A percentile compares a stretch with the other conserved stretches of the same genome.
Conservation (phyloP, 805 yeast species). For the Zygosaccharomyces lentus region DNA sequence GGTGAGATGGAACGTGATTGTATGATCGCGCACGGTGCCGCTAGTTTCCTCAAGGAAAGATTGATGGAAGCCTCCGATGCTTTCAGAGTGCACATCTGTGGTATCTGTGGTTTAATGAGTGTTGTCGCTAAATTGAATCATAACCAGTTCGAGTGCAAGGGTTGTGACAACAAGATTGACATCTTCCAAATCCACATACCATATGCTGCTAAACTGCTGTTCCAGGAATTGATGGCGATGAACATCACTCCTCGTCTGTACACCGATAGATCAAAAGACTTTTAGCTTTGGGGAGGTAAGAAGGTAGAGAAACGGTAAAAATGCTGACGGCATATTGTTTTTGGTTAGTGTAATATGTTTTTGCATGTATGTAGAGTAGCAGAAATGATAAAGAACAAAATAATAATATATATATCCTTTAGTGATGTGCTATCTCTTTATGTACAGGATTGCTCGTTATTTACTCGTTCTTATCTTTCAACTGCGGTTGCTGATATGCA, state of each 20-base stretch:
- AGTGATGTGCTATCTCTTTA: neutral
- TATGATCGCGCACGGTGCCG: conserved; percentile 99
- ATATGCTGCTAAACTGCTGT: conserved; percentile 94
- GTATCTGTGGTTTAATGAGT: conserved; percentile 96
- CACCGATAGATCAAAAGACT: conserved; percentile 69
- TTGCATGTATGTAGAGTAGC: conserved; percentile 7
- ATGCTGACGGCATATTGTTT: conserved; percentile 3
- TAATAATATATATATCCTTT: neutral
- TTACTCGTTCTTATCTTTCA: conserved; percentile 20
- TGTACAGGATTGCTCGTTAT: conserved; percentile 1
- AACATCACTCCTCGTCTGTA: conserved; percentile 95
- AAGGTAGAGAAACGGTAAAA: neutral
- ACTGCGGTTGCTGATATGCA: conserved; percentile 67
- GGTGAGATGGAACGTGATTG: conserved; percentile 99
- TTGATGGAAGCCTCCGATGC: conserved; percentile 99
- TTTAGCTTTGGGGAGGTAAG: conserved; percentile 15
- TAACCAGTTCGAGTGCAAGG: conserved; percentile 96
- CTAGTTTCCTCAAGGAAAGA: conserved; percentile 95
- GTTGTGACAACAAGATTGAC: conserved; percentile 97
- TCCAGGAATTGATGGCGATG: conserved; percentile 99
- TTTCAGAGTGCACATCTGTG: conserved; percentile 96
- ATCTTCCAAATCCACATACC: conserved; percentile 97
- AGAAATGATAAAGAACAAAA: conserved; percentile 1
- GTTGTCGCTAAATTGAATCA: conserved; percentile 97
- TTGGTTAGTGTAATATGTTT: conserved; percentile 7